Percentiles rank a stretch among this genome's conserved stretches.
These are phyloP conservation scores for Angomonas desouzai DNA, from an alignment of 208 protist species.

Conservation along the genomic window DNA sequence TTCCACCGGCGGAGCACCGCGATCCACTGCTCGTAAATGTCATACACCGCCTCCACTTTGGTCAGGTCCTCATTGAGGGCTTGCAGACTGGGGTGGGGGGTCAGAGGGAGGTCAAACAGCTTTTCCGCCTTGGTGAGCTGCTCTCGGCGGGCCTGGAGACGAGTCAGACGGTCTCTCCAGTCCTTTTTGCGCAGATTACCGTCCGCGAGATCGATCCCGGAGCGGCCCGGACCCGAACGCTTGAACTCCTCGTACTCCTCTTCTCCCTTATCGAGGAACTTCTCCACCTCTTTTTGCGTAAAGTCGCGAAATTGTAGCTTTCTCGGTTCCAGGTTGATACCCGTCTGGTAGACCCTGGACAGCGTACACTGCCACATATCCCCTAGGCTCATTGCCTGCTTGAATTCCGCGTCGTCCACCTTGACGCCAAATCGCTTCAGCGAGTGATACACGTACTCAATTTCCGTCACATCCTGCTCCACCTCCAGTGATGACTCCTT, in stretches of 20 bases:
- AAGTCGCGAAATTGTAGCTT: constrained; percentile 94
- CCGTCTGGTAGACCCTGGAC: constrained; percentile 57
- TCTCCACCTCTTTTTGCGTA: constrained; percentile 86
- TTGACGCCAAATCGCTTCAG: constrained; percentile 90
- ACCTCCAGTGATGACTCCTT: constrained; percentile 84
- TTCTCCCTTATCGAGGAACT: constrained; percentile 64
- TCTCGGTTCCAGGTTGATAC: constrained; percentile 83
- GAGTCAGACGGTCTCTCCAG: constrained; percentile 74
- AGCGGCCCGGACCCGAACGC: constrained; percentile 75
- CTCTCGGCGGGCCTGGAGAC: constrained; percentile 79
- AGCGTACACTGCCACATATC: constrained; percentile 87
- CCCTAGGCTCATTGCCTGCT: constrained; percentile 72
- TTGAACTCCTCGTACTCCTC: constrained; percentile 71
- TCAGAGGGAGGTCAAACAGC: constrained; percentile 96
- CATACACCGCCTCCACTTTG: constrained; percentile 90
- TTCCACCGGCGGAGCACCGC: constrained; percentile 93
- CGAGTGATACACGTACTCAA: constrained; percentile 94
- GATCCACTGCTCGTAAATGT: constrained; percentile 92
- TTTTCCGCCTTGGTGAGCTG: constrained; percentile 94
- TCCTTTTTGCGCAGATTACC: constrained; percentile 89
- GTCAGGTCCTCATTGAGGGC: constrained; percentile 90
- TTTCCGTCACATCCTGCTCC: constrained; percentile 91
- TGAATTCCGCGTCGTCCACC: constrained; percentile 75
- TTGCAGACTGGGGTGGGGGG: constrained; percentile 88
- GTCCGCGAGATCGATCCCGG: constrained; percentile 83